These are phyloP conservation scores for Chlorella ohadii DNA, from an alignment of 139 green algal genomes.

Conservation along the genomic window DNA sequence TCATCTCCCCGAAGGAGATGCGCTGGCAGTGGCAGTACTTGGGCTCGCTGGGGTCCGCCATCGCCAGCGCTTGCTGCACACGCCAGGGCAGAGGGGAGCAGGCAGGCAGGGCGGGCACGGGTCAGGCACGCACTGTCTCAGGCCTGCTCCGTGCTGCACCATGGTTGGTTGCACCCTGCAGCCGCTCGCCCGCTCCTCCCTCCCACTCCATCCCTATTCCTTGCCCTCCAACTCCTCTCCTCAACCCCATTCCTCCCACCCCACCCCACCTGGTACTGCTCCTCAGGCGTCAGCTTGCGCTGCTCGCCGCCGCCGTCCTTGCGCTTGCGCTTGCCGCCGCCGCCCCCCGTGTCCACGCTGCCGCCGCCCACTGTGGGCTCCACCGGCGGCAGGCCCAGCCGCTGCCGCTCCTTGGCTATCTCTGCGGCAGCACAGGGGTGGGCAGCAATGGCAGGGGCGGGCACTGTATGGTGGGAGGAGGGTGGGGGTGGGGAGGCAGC, in stretches of 20 bases:
- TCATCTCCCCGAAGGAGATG: conserved; percentile 83
- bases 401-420: conserved; percentile 62
- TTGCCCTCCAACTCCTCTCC: too few species aligned
- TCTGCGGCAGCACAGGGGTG: conserved; percentile 34
- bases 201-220: too few species aligned
- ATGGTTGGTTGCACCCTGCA: too few species aligned
- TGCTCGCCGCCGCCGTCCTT: conserved; percentile 8
- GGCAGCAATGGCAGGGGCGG: too few species aligned
- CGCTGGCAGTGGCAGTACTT: conserved; percentile 88
- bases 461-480: too few species aligned
- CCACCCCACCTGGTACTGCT: conserved; percentile 41
- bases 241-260: too few species aligned
- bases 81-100: neutral
- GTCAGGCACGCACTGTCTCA: too few species aligned
- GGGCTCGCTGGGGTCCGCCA: conserved; percentile 30
- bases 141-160: too few species aligned
- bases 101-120: too few species aligned
- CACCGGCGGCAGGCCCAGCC: conserved; percentile 58
- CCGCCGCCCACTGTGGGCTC: conserved; percentile 42
- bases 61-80: conserved; percentile 26
- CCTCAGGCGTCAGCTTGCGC: conserved; percentile 19
- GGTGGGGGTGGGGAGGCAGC: too few species aligned
- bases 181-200: too few species aligned
- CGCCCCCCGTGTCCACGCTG: conserved; percentile 11
- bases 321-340: conserved; percentile 30